Conservation (phyloP, 495 filamentous ascomycete genomes). For the Penicillium cosmopolitanum region DNA sequence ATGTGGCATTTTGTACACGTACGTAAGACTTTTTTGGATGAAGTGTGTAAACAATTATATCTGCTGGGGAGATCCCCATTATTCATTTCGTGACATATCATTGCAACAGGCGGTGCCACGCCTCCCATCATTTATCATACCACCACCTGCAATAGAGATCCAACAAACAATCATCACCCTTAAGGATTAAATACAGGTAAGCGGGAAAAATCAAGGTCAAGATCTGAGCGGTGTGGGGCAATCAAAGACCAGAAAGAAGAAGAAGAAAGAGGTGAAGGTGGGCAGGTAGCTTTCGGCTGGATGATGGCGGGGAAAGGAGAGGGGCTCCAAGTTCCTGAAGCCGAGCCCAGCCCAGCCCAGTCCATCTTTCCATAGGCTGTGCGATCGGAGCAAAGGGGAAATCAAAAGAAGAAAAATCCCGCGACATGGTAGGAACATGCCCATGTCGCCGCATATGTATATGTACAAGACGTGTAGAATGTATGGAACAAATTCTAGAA, state of each 20-base stretch:
- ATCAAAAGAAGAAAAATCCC: slow-evolving; percentile 2
- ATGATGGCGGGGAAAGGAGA: not conserved
- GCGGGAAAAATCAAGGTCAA: slow-evolving; percentile 8
- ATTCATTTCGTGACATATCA: slow-evolving; percentile 26
- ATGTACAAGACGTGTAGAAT: slow-evolving; percentile 36
- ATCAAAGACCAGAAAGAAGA: slow-evolving; percentile 3
- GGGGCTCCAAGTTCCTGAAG: not conserved
- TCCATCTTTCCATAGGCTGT: not conserved
- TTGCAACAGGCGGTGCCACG: slow-evolving; percentile 15
- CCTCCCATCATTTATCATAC: slow-evolving; percentile 24
- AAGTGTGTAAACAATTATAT: not conserved
- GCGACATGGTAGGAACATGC: slow-evolving; percentile 6
- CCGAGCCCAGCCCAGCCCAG: not conserved
- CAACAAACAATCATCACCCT: slow-evolving; percentile 23
- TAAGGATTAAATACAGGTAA: slow-evolving; percentile 37
- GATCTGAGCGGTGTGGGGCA: not conserved
- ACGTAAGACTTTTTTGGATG: not conserved
- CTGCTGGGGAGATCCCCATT: not conserved
- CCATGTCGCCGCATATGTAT: slow-evolving; percentile 22
- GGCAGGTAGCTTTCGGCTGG: not conserved
- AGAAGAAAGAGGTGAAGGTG: not conserved
- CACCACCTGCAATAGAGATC: slow-evolving; percentile 15
- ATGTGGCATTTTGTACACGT: not conserved
- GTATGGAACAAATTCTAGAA: slow-evolving; percentile 32
- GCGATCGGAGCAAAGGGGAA: not conserved